Percentiles rank a stretch among this genome's conserved stretches.
Evolutionary conservation across 2,329 filamentous ascomycete genomes (phyloP).

Genomic region (Sarocladium strictum): DNA sequence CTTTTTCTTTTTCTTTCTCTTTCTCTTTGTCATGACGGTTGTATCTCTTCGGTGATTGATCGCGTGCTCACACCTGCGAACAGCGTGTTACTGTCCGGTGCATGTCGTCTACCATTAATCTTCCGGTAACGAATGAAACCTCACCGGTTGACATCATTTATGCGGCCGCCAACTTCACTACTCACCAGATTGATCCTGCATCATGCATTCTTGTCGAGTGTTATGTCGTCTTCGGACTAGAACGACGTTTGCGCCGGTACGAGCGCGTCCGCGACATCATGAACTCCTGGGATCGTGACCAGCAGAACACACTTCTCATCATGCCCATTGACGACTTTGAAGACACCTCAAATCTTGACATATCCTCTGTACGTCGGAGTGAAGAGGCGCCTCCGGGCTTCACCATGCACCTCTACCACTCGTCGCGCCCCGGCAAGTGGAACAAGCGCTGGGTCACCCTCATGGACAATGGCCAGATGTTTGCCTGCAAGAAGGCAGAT

Average conservation of each 20-base stretch:
- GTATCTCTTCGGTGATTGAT: not conserved
- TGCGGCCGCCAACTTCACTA: slow-evolving; percentile 57
- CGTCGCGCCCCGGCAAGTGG: slow-evolving; percentile 79
- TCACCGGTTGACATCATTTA: slow-evolving; percentile 67
- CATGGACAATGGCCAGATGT: slow-evolving; percentile 65
- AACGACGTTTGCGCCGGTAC: slow-evolving; percentile 77
- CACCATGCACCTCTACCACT: slow-evolving; percentile 71
- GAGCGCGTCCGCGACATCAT: slow-evolving; percentile 82
- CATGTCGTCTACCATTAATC: slow-evolving; percentile 58
- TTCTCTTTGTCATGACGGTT: not conserved
- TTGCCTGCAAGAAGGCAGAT: slow-evolving; percentile 63
- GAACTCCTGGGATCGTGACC: slow-evolving; percentile 86
- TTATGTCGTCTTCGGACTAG: slow-evolving; percentile 69
- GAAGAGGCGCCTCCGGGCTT: slow-evolving; percentile 58
- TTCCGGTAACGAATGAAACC: slow-evolving; percentile 71
- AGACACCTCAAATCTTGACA: slow-evolving; percentile 57
- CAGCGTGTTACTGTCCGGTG: slow-evolving; percentile 69
- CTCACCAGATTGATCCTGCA: slow-evolving; percentile 56
- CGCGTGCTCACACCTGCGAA: slow-evolving; percentile 8
- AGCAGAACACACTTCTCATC: slow-evolving; percentile 68
- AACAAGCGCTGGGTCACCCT: slow-evolving; percentile 76
- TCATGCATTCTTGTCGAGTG: slow-evolving; percentile 71
- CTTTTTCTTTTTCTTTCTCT: no score
- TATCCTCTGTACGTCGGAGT: slow-evolving; percentile 53
- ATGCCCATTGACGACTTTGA: slow-evolving; percentile 50